Base-by-base conservation (phyloP, 371 early-diverging fungal genomes). In the Phascolomyces articulosus region DNA sequence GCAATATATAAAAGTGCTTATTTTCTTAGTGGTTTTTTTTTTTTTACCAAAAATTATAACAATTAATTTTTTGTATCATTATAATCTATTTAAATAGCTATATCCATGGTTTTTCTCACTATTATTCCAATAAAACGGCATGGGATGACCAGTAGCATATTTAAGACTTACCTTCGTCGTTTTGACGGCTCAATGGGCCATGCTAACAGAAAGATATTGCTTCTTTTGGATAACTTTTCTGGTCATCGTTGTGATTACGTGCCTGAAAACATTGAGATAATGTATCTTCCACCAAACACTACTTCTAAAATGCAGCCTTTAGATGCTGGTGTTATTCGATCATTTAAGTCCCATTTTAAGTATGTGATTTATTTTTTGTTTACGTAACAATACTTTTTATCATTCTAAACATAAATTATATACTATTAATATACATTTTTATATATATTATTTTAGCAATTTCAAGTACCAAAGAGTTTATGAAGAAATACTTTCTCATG, bases 271-370 rank as follows among this genome's bases (percentile, higher is more conserved):
- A 63, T 69, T n/a, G 23, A 60, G 2, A 9, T 71, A 0, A 20
- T 62, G 28, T 71, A 61, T 41, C 54, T 71, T 0, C 75, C 70
- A 10, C 66, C 69, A 24, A 71, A 75, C 51, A 67, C 59, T 0
- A 71, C 69, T 6, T 69, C 71, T 2, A 63, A 57, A 38, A 29
- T 65, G 3, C 69, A 75, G 58, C 67, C 66, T 26, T 15, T 74
- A 16, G 71, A 74, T 66, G 64, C 64, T 9, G 66, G 67, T 3
- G 68, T 70, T 40, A 74, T 74, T 29, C 21, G 44, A 21, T 7
- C 26, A 0, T 74, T 70, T 18, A 74, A 74, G 60, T 47, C 40
- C 28, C 57, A 62, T 41, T 70, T 61, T 60, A 26, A 34, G 41
- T 62, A 55, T 34, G 58, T 34, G 4, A n/a, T n/a, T n/a, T n/a